Evolutionary conservation across 768 basidiomycete species (phyloP), one percentile per base, ranked within the genome.

Genomic region (Boletus subcaerulescens): DNA sequence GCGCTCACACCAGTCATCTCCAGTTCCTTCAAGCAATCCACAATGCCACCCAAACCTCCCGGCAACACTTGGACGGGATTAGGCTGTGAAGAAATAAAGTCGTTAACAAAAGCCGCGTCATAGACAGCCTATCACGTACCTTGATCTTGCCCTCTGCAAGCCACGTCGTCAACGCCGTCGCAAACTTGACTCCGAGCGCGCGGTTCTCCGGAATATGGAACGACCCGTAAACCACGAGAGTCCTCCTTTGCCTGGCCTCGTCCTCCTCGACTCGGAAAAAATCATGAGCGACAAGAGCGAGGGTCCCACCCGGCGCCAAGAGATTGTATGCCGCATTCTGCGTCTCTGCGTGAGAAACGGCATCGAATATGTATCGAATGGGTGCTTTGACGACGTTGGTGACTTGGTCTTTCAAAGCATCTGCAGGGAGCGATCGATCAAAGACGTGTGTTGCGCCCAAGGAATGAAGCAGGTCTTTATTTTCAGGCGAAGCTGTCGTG

Each of bases 381-480:
- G 55, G 52, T 10, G 12, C 5, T 5, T n/a, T 11, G 6, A 20
- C 4, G 41, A 55, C 29, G 15, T 39, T 26, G 2, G 18, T 24
- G 40, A 48, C 32, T 17, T 49, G 50, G 22, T 54, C 53, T 33
- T 65, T 56, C 22, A 65, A 31, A 2, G 38, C 31, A 24, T 31
- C 20, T 1, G 55, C 52, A 3, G 65, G 7, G 11, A 70, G 60
- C 22, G 60, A 51, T 15, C 67, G 63, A 60, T 70, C 71, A 35
- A 77, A 49, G 33, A 76, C 63, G 56, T 70, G 63, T 2, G 74
- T 75, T 18, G 75, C 73, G 17, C 75, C 76, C 10, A 73, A 49
- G 3, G 67, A 65, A 31, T 60, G 52, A 32, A 76, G 63, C 9
- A 62, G 59, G 4, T 51, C 64, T 6, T 56, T 51, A 39, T 77